Percentiles rank a stretch among this genome's conserved stretches.
Conservation (phyloP, 495 filamentous ascomycete genomes). For the Aspergillus ostianus region DNA sequence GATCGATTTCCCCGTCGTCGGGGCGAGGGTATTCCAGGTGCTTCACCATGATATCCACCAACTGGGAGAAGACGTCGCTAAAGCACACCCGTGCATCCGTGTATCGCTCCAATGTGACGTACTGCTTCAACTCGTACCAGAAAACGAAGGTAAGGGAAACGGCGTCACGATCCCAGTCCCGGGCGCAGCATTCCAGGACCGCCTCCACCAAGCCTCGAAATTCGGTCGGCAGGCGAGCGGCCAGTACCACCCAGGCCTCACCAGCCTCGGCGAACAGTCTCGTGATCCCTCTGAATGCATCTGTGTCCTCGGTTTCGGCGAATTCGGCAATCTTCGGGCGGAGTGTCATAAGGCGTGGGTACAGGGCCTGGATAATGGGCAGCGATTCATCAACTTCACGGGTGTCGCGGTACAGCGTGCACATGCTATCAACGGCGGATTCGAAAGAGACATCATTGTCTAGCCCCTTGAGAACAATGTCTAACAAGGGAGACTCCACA, state of each 20-base stretch:
- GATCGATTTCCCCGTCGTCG: conserved; percentile 72
- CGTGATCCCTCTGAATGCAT: conserved; percentile 83
- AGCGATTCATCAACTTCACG: conserved; percentile 83
- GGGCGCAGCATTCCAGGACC: conserved; percentile 82
- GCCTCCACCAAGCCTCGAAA: conserved; percentile 88
- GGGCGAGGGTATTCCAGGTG: conserved; percentile 87
- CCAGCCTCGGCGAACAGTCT: conserved; percentile 90
- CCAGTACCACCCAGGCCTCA: conserved; percentile 87
- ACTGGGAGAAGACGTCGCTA: conserved; percentile 74
- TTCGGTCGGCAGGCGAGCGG: conserved; percentile 75
- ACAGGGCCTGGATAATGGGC: conserved; percentile 75
- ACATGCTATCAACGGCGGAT: conserved; percentile 89
- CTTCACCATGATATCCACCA: conserved; percentile 91
- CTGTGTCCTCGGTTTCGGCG: conserved; percentile 80
- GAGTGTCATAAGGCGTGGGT: conserved; percentile 76
- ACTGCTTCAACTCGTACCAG: conserved; percentile 99
- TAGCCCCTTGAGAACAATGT: conserved; percentile 74
- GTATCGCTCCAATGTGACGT: conserved; percentile 84
- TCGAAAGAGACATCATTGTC: conserved; percentile 75
- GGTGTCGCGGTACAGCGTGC: conserved; percentile 87
- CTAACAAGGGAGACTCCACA: conserved; percentile 80
- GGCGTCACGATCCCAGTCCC: conserved; percentile 84
- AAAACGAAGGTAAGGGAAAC: conserved; percentile 91
- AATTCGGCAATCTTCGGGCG: conserved; percentile 72
- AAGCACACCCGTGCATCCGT: conserved; percentile 73